Evolutionary conservation across 75 land plant species (phyloP), one percentile per base, ranked within the genome.

Genomic region (Sequoia sempervirens): DNA sequence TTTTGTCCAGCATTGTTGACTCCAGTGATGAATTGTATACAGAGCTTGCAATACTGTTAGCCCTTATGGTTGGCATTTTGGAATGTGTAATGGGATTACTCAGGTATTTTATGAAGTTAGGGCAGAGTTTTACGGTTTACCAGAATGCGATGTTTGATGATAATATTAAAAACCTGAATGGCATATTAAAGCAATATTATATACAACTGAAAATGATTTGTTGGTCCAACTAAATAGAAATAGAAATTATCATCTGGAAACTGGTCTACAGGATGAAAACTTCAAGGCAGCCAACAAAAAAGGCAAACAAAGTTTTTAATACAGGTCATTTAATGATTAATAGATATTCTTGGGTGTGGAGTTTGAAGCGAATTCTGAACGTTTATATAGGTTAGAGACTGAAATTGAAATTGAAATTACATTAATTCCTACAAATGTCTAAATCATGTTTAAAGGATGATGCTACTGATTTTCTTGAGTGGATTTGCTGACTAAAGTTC

Each of bases 81-180:
- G 99, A 97, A 85, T 92, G 95, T 85, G 70, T 89, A 20, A 92
- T 97, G 98, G 99, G 98, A 30, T 72, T 97, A 56, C 83, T 97
- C 78, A 94, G 99, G 99, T 93, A 83, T 72, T 69, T 23, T 10
- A 69, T 30, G 32, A 30, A 68, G 30, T 68, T 30, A 30, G 36
- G 30, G 73, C 14, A 28, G 75, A 64, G 20, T 81, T 28, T 84
- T 38, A 37, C 6, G 20, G 75, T 28, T 84, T 18, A 37, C 8
- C 26, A 75, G 41, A 75, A 75, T 38, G 41, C 7, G 41, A 37
- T 75, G 43, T 37, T 75, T 37, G 41, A 6, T 45, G 38, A 81
- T 81, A 36, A 66, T 15, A 28, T 23, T 83, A 3, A 78, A 45
- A 23, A n/a, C 13, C 2, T 45, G 30, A 45, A 23, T 78, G 50